Evolutionary conservation across 116 monocot species (phyloP).

Genomic region (Posidonia oceanica): DNA sequence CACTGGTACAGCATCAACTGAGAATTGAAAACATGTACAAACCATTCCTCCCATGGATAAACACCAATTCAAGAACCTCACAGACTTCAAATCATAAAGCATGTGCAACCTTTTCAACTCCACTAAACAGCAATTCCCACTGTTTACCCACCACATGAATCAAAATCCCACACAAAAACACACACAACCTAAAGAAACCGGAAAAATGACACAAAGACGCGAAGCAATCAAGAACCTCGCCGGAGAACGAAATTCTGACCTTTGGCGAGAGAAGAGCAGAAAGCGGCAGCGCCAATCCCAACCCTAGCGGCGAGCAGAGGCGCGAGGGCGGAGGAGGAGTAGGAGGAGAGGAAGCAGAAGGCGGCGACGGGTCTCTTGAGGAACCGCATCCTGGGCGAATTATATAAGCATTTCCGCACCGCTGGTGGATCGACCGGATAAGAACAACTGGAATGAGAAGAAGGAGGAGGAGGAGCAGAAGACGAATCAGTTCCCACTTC

Average conservation of each 20-base stretch:
- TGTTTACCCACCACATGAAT: not conserved
- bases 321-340: not conserved
- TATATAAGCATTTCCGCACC: constrained; percentile 15
- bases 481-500: not conserved
- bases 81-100: not conserved
- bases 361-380: constrained; percentile 14
- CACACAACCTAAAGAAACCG: not conserved
- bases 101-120: not conserved
- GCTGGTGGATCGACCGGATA: not conserved
- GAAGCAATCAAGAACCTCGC: not conserved
- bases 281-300: not conserved
- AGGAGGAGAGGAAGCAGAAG: constrained; percentile 7
- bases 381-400: constrained; percentile 12
- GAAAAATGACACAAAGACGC: not conserved
- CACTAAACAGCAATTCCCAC: not conserved
- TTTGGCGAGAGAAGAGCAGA: not conserved
- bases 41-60: too few relatives aligned
- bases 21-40: too few relatives aligned
- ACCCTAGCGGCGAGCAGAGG: not conserved
- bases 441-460: not conserved
- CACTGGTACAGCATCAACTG: too few relatives aligned
- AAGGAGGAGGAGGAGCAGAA: not conserved
- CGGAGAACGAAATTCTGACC: too few relatives aligned
- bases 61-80: too few relatives aligned
- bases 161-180: not conserved